These are phyloP conservation scores for Pythium aristosporum DNA, from an alignment of 352 stramenopile species.

Conservation along the genomic window DNA sequence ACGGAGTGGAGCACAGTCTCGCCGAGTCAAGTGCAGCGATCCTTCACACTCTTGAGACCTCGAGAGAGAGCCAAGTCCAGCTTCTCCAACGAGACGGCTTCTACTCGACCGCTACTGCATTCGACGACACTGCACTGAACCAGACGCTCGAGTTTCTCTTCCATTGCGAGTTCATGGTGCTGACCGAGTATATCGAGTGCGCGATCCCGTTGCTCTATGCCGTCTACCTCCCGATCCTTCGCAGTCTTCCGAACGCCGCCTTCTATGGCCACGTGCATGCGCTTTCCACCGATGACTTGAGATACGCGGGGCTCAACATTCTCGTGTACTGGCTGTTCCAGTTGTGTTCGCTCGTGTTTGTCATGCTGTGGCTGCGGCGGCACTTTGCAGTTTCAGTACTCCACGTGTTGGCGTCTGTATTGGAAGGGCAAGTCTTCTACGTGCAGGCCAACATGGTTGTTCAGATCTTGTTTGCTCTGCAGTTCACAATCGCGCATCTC, in stretches of 20 bases:
- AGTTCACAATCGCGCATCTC: conserved; percentile 23
- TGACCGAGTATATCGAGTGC: conserved; percentile 34
- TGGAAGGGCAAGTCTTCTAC: conserved; percentile 26
- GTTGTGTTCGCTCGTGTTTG: conserved; percentile 19
- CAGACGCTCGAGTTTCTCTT: conserved; percentile 24
- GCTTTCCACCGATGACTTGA: neutral
- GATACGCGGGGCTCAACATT: conserved; percentile 12
- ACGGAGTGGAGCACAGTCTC: neutral
- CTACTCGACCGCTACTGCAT: neutral
- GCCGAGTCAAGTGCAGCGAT: neutral
- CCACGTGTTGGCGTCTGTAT: conserved; percentile 28
- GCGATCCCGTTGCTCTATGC: conserved; percentile 30
- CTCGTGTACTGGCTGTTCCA: conserved; percentile 25
- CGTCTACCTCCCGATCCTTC: conserved; percentile 27
- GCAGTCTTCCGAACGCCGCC: conserved; percentile 28
- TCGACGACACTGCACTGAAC: neutral
- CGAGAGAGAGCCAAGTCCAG: neutral
- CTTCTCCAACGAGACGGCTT: neutral
- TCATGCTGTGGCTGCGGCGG: conserved; percentile 21
- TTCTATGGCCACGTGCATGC: conserved; percentile 26
- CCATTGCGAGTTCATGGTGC: conserved; percentile 27
- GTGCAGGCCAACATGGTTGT: conserved; percentile 30
- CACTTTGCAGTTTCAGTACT: conserved; percentile 17
- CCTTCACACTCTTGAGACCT: neutral
- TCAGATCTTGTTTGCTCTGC: conserved; percentile 28